These are phyloP conservation scores for Globisporangium splendens DNA, from an alignment of 352 stramenopile species.

Conservation along the genomic window DNA sequence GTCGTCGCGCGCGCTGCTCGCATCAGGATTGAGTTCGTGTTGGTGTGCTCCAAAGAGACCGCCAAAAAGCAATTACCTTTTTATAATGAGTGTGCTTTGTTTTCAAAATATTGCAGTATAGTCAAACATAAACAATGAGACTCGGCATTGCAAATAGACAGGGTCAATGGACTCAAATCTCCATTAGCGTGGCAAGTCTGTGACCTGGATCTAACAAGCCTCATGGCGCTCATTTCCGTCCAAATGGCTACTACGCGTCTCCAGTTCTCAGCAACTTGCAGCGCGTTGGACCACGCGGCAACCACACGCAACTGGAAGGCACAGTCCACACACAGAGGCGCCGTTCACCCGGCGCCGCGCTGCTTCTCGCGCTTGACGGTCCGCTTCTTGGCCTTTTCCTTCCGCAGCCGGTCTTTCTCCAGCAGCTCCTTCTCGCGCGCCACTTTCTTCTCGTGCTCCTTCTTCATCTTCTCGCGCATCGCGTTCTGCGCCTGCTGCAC, in stretches of 20 bases:
- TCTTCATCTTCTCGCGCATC: slow-evolving; percentile 54
- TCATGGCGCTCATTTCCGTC: too few species aligned
- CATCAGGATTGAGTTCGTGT: background rate
- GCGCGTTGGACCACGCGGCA: too few species aligned
- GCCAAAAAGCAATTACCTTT: too few species aligned
- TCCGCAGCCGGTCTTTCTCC: slow-evolving; percentile 40
- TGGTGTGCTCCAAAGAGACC: background rate
- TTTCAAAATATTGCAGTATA: too few species aligned
- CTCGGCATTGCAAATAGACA: too few species aligned
- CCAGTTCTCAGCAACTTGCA: too few species aligned
- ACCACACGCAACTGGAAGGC: background rate
- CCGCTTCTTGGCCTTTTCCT: slow-evolving; percentile 54
- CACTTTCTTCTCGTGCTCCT: slow-evolving; percentile 54
- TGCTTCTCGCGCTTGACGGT: slow-evolving; percentile 65
- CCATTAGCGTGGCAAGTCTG: too few species aligned
- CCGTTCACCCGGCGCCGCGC: slow-evolving; percentile 37
- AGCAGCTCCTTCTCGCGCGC: slow-evolving; percentile 51
- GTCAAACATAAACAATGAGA: too few species aligned
- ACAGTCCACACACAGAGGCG: background rate
- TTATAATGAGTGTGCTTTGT: too few species aligned
- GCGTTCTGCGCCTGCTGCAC: slow-evolving; percentile 33
- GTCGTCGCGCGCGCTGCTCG: slow-evolving; percentile 1
- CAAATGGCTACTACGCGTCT: too few species aligned
- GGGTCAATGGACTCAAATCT: too few species aligned
- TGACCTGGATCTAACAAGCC: too few species aligned